Base-by-base conservation (phyloP, 768 basidiomycete genomes). In the Suillus sp. region DNA sequence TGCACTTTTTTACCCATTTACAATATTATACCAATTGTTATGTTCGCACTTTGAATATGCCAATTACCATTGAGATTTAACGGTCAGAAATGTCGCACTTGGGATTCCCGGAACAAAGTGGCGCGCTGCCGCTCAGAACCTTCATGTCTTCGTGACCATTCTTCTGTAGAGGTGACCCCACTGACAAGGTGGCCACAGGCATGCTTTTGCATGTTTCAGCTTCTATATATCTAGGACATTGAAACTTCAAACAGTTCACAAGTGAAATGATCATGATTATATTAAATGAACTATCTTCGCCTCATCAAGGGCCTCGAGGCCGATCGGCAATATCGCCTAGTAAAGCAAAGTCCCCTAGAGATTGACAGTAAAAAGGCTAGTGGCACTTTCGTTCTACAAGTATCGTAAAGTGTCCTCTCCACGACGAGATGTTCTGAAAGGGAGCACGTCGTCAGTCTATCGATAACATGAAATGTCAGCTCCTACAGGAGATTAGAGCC, bases 31-130 rank as follows among this genome's bases (percentile, higher is more conserved):
- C 10, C 10, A 35, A 35, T 13, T 7, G 35, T 35, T 35, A 11
- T 40, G 38, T 14, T 40, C 38, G 14, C 38, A 40, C 38, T 40
- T 40, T 13, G 38, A 40, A 40, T 40, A 40, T 40, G 32, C 32
- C 7, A 34, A 34, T 34, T 32, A 80, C 81, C 53, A 92, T 95
- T 72, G 87, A 89, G 71, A 88, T 94, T 55, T 86, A 86, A 7
- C 66, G 93, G 93, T 5, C 89, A 93, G 83, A 88, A 89, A 71
- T 34, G 90, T 95, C 65, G 86, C 90, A n/a, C 81, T 95, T 11
- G 93, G 93, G 64, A 86, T 95, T 62, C 93, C 93, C 4, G 81
- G 80, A 16, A 83, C 80, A 3, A 79, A 76, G 61, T 73, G 78
- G 51, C 76, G 80, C 0, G 71, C 72, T 1, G 73, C 71, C 1